Base-by-base conservation (phyloP, 2,329 filamentous ascomycete species). In the Fusarium poae region DNA sequence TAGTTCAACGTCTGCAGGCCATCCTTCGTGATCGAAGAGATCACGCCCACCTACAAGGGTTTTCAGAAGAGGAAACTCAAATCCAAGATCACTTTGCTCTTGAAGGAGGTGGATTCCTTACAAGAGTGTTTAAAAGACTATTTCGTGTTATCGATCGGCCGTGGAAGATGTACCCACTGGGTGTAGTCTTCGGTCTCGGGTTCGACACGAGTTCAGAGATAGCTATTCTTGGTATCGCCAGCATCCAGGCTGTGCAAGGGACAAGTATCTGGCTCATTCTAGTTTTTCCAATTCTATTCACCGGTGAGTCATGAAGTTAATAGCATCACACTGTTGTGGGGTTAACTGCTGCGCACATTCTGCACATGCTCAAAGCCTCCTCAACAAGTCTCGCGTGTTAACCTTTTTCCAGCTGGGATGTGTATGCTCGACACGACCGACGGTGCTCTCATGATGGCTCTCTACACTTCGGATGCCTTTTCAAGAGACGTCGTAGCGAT, bases 201-300 rank as follows among this genome's bases (percentile, higher is more conserved):
- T 98, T 99, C 77, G 96, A 98, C 77, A 98, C 96, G 0, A 97
- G 92, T 40, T 97, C 93, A 10, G 95, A 99, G 78, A 92, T 98
- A 74, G 95, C 96, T 0, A 85, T 99, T 10, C 81, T 99, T 1
- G 96, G 95, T 1, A 97, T 98, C 67, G 92, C 93, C 0, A 94
- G 92, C 30, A 89, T 99, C 3, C 92, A 97, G 74, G 94, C 92
- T 0, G 89, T 93, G 0, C 86, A 91, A 64, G 95, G 95, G 2
- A 97, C 94, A 0, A 93, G 90, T 32, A 91, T 98, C 62, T 99
- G 96, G 96, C 82, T 97, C 16, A 98, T 98, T 63, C 79, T 98
- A 32, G 91, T 99, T 52, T 97, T 97, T 61, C 96, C 96, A 0
- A 79, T 95, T 2, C 82, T 98, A 1, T 98, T 98, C 75, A 97